These are phyloP conservation scores for Parascedosporium putredinis DNA, from an alignment of 2,329 filamentous ascomycete genomes.

Conservation along the genomic window DNA sequence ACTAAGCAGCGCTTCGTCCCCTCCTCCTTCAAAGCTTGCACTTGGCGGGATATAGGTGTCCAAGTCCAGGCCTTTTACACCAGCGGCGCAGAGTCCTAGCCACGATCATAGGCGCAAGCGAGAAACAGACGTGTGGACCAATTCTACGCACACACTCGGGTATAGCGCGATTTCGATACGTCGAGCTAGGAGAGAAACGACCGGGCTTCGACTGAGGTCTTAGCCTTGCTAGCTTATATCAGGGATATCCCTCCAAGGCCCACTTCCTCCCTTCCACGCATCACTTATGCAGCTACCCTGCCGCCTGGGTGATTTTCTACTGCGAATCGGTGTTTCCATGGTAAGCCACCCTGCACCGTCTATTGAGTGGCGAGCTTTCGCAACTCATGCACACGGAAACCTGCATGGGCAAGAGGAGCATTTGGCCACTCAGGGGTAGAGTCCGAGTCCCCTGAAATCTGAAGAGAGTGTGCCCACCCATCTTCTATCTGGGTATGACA, in stretches of 20 bases:
- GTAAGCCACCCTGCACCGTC: background rate
- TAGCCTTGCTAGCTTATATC: background rate
- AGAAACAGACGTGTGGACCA: too few relatives aligned
- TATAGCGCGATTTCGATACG: background rate
- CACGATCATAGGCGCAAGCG: too few relatives aligned
- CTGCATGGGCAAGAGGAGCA: background rate
- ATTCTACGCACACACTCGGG: background rate
- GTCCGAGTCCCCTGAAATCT: background rate
- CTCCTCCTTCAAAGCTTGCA: too few relatives aligned
- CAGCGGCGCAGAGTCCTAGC: too few relatives aligned
- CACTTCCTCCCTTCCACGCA: background rate
- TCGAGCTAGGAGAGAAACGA: background rate
- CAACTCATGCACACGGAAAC: background rate
- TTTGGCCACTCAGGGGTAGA: background rate
- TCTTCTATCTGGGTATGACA: background rate
- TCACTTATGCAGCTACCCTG: slow-evolving; percentile 6
- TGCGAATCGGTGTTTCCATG: background rate
- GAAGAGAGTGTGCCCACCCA: background rate
- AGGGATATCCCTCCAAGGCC: background rate
- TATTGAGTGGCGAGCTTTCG: background rate
- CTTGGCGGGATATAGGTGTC: too few relatives aligned
- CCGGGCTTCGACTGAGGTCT: too few relatives aligned
- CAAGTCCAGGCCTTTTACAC: too few relatives aligned
- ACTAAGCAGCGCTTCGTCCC: background rate
- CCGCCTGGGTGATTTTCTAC: background rate